Evolutionary conservation across 2,329 filamentous ascomycete species (phyloP), one percentile per base, ranked within the genome.

Genomic region (Apiospora pterosperma): DNA sequence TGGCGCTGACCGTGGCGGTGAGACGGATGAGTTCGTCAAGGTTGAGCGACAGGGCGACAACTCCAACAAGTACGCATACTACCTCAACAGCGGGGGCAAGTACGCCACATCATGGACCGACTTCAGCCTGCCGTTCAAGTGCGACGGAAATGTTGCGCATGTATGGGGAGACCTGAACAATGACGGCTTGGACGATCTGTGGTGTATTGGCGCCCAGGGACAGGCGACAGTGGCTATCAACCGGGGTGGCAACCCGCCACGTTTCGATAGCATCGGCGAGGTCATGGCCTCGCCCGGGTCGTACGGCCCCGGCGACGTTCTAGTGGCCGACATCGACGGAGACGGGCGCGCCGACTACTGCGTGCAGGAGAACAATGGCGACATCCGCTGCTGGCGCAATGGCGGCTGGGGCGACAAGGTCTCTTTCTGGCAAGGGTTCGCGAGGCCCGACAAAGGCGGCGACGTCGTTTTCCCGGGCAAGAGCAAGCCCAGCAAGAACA

Each of bases 311-410:
- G 60, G 60, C 8, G 60, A 62, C 19, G 39, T 62, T 5, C 60
- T 62, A 19, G 28, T 62, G 4, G 60, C 60, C 19, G 60, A 62
- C 7, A 44, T 62, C 25, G 60, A 62, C 3, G 60, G 60, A 10
- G 60, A 62, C 28, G 60, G 60, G 2, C 60, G 60, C 12, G 60
- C 60, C 10, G 60, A 62, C 60, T 62, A 62, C n/a, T 62, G 60
- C n/a, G 19, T 62, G 1, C 60, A 62, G 8, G 60, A 62, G 28
- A 62, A 48, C 60, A 62, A 62, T 8, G 60, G 60, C 39, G 60
- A 62, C 28, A 48, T 62, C 16, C 60, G 60, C 39, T 48, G 60
- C 60, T 62, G 60, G 60, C 60, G 60, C 41, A 62, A 62, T 11
- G 60, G 39, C 39, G 60, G 60, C 28, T 42, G n/a, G 28, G 39